Conservation (phyloP, 768 basidiomycete genomes). For the Leccinum obscurum region DNA sequence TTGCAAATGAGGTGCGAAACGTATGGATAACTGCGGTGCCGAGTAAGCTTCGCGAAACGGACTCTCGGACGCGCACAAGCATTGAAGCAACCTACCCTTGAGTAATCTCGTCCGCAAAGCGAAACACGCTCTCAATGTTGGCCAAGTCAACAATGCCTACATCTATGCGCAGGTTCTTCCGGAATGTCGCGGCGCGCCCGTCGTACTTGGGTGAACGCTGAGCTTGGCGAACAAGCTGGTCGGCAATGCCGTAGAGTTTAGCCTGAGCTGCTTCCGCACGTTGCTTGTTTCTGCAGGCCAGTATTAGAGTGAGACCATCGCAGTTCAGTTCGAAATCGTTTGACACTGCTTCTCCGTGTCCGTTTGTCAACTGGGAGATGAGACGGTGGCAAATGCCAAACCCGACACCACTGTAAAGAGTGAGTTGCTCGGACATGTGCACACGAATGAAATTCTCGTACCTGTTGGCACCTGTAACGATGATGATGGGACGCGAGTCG, state of each 20-base stretch:
- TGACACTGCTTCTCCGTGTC: constrained; percentile 35
- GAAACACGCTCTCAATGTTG: constrained; percentile 56
- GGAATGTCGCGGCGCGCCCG: constrained; percentile 57
- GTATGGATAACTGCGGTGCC: constrained; percentile 62
- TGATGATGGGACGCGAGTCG: constrained; percentile 44
- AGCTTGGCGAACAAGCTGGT: constrained; percentile 48
- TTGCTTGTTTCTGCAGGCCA: constrained; percentile 73
- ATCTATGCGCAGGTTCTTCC: constrained; percentile 58
- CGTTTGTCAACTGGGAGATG: constrained; percentile 61
- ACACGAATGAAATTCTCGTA: constrained; percentile 29
- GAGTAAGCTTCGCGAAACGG: background rate
- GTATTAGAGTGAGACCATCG: constrained; percentile 66
- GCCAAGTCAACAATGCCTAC: constrained; percentile 67
- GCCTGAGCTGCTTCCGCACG: constrained; percentile 62
- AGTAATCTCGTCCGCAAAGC: constrained; percentile 56
- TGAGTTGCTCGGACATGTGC: constrained; percentile 5
- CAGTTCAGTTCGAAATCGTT: constrained; percentile 32
- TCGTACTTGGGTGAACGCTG: constrained; percentile 40
- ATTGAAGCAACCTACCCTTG: constrained; percentile 44
- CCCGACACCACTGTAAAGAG: constrained; percentile 72
- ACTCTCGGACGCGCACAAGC: background rate
- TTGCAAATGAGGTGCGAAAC: constrained; percentile 81
- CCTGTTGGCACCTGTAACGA: constrained; percentile 76
- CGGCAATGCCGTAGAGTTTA: constrained; percentile 54
- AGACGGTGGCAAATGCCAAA: constrained; percentile 83